A percentile compares a stretch with the other conserved stretches of the same genome.
Conservation (phyloP, 768 basidiomycete species). For the Coprinopsis marcescibilis region DNA sequence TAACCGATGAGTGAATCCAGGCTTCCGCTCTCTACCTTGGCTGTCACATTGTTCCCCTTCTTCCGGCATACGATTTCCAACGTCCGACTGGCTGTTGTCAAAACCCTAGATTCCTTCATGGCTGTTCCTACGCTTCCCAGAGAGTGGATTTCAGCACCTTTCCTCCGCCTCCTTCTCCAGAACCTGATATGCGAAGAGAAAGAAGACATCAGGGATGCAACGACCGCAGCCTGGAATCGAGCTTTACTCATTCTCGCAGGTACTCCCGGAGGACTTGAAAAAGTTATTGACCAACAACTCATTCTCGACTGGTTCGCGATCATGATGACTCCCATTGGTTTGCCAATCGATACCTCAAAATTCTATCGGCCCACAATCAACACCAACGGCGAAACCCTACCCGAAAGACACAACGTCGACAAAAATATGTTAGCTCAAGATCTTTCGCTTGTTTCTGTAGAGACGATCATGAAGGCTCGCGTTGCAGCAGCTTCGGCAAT, state of each 20-base stretch:
- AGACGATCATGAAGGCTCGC: slow-evolving; percentile 74
- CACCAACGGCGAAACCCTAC: slow-evolving; percentile 24
- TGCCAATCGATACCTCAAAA: slow-evolving; percentile 59
- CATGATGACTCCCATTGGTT: slow-evolving; percentile 86
- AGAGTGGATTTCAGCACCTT: slow-evolving; percentile 75
- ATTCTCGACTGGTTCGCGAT: slow-evolving; percentile 82
- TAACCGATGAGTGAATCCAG: slow-evolving; percentile 32
- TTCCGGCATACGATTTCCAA: slow-evolving; percentile 94
- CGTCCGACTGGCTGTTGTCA: slow-evolving; percentile 89
- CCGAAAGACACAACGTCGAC: slow-evolving; percentile 88
- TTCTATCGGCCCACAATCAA: slow-evolving; percentile 64
- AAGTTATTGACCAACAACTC: slow-evolving; percentile 49
- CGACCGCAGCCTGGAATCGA: slow-evolving; percentile 67
- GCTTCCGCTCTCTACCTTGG: slow-evolving; percentile 74
- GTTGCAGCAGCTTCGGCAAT: slow-evolving; percentile 74
- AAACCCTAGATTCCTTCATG: slow-evolving; percentile 85
- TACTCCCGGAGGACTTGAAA: slow-evolving; percentile 44
- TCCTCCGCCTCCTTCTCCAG: slow-evolving; percentile 85
- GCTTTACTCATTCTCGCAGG: slow-evolving; percentile 53
- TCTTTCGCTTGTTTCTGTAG: slow-evolving; percentile 70
- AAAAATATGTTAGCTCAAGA: slow-evolving; percentile 94
- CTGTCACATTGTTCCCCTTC: slow-evolving; percentile 89
- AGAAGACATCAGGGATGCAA: slow-evolving; percentile 70
- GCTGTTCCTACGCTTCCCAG: slow-evolving; percentile 62
- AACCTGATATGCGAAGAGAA: slow-evolving; percentile 93